A percentile compares a stretch with the other conserved stretches of the same genome.
Conservation (phyloP, 106 monocot genomes). For the Triglochin maritima region DNA sequence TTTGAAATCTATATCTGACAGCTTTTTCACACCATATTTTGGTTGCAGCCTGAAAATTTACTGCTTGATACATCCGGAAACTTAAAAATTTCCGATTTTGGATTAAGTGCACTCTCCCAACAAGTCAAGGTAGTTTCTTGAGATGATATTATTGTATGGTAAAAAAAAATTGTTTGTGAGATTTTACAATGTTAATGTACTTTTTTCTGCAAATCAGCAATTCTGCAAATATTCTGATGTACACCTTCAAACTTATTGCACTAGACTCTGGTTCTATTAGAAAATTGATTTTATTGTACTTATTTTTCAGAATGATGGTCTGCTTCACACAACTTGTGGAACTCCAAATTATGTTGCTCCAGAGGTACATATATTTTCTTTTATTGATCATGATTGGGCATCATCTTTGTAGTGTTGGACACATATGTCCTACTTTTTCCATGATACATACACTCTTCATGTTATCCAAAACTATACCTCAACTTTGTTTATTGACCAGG, state of each 20-base stretch:
- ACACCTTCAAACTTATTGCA: too few relatives aligned
- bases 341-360: constrained; percentile 71
- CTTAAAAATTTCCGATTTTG: constrained; percentile 56
- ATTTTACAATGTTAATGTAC: too few relatives aligned
- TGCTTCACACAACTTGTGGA: constrained; percentile 48
- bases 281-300: too few relatives aligned
- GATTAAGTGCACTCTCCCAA: constrained; percentile 27
- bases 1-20: too few relatives aligned
- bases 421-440: neutral
- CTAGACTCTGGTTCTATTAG: too few relatives aligned
- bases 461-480: too few relatives aligned
- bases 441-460: neutral
- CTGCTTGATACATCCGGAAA: constrained; percentile 44
- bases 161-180: too few relatives aligned
- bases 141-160: neutral
- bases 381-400: neutral
- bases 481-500: constrained; percentile 20
- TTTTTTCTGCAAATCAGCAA: too few relatives aligned
- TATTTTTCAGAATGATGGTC: constrained; percentile 25
- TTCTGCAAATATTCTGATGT: too few relatives aligned
- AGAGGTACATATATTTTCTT: constrained; percentile 23
- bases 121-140: constrained; percentile 17
- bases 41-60: constrained; percentile 49
- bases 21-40: too few relatives aligned
- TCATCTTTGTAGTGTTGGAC: neutral